Evolutionary conservation across 2,329 filamentous ascomycete genomes (phyloP), one percentile per base, ranked within the genome.

Genomic region (Lachnum nothofagi): DNA sequence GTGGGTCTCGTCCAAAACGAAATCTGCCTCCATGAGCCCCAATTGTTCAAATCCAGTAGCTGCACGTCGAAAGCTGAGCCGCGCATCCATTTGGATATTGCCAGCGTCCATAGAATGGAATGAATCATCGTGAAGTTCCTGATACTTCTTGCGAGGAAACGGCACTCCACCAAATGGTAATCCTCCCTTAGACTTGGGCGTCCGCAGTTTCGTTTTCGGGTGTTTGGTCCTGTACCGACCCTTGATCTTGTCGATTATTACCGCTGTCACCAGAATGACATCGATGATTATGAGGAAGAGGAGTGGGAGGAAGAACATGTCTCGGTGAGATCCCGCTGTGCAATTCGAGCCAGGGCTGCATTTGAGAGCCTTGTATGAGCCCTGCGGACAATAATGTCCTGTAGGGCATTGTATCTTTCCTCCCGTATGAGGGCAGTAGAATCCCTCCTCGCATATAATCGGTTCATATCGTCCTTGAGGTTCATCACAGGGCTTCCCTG

Each of bases 351-450:
- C 73, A 3, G 65, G 42, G 14, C 62, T 61, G 51, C 77, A 80
- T 9, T 72, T 71, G 3, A 70, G 73, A 1, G 77, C 74, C 5
- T 68, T 63, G 1, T 69, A 59, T 4, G 73, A 70, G 5, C 77
- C 77, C 0, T 70, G 68, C 24, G 75, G 75, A 51, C 77, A 80
- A 53, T 75, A 80, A 2, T 67, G 67, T 20, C 75, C 75, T 7
- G 64, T 51, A 0, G 74, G 75, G 44, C 77, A 80, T 8, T 51
- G 42, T 3, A 72, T 54, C 37, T 66, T 57, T 35, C 63, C 69
- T 8, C 72, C 72, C 2, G 60, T 58, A 5, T 54, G 60, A 1
- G 76, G 75, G 42, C 77, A 80, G 52, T 77, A 79, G 43, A 62
- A 67, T 2, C 76, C 76, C 31, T 68, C 55, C 34, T 67, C 67